Percentiles rank a stretch among this genome's conserved stretches.
Conservation (phyloP, 805 yeast genomes). For the Candida railenensis region DNA sequence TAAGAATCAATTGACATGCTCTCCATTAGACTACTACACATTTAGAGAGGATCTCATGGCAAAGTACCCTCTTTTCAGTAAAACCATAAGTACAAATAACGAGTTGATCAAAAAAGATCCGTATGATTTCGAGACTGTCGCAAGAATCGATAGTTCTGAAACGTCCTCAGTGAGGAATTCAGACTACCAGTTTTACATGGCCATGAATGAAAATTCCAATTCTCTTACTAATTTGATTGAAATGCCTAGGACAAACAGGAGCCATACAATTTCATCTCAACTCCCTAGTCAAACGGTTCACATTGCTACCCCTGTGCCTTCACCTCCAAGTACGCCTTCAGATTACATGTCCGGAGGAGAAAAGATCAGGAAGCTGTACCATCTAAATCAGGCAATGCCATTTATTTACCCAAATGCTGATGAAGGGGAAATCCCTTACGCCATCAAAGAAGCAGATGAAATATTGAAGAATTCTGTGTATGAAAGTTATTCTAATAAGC, state of each 20-base stretch:
- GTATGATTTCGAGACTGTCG: slow-evolving; percentile 16
- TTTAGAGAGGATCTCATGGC: slow-evolving; percentile 72
- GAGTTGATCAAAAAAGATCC: slow-evolving; percentile 20
- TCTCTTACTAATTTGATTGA: slow-evolving; percentile 62
- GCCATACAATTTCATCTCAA: slow-evolving; percentile 41
- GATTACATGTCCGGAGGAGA: slow-evolving; percentile 48
- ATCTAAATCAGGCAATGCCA: slow-evolving; percentile 67
- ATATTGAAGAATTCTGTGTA: slow-evolving; percentile 61
- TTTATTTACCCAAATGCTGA: slow-evolving; percentile 56
- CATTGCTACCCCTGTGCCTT: slow-evolving; percentile 86
- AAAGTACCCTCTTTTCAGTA: slow-evolving; percentile 64
- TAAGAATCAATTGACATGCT: slow-evolving; percentile 45
- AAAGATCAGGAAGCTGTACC: slow-evolving; percentile 55
- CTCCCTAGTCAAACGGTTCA: slow-evolving; percentile 59
- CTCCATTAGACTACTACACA: slow-evolving; percentile 83
- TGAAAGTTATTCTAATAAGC: slow-evolving; percentile 65
- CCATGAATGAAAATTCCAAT: slow-evolving; percentile 42
- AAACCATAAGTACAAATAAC: not conserved
- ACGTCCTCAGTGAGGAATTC: slow-evolving; percentile 17
- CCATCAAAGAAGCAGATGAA: slow-evolving; percentile 76
- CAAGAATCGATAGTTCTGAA: slow-evolving; percentile 11
- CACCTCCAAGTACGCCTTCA: slow-evolving; percentile 58
- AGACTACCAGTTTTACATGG: slow-evolving; percentile 31
- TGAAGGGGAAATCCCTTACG: slow-evolving; percentile 55
- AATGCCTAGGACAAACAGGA: slow-evolving; percentile 52